Percentiles rank a stretch among this genome's conserved stretches.
Evolutionary conservation across 2,329 filamentous ascomycete genomes (phyloP).

Genomic region (Cercospora zeina): DNA sequence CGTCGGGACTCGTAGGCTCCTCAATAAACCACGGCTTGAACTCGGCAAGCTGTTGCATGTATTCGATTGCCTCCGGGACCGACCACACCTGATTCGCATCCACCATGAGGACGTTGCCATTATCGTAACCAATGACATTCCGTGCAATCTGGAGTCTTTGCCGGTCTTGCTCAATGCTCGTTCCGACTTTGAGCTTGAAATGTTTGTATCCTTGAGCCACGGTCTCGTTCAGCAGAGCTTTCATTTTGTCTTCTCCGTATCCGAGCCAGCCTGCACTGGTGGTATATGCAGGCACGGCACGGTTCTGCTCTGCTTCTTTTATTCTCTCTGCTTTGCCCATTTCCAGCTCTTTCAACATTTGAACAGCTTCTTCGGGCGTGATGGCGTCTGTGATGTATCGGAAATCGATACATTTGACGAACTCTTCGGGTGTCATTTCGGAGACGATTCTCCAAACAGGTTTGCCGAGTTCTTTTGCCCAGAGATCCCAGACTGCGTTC

Average conservation of each 20-base stretch:
- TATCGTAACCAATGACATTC: constrained; percentile 77
- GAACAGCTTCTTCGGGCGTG: constrained; percentile 78
- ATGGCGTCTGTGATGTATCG: constrained; percentile 93
- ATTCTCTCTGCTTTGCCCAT: constrained; percentile 69
- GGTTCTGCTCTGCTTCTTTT: constrained; percentile 68
- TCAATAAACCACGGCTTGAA: constrained; percentile 87
- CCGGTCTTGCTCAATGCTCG: constrained; percentile 69
- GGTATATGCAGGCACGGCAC: constrained; percentile 85
- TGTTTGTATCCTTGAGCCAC: constrained; percentile 74
- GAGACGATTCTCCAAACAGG: constrained; percentile 88
- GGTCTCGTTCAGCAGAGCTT: constrained; percentile 69
- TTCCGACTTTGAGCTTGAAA: constrained; percentile 90
- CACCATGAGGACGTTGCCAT: constrained; percentile 83
- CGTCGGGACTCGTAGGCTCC: constrained; percentile 87
- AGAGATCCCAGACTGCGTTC: constrained; percentile 93
- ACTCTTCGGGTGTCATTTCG: constrained; percentile 85
- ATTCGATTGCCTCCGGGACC: constrained; percentile 81
- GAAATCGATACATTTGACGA: constrained; percentile 88
- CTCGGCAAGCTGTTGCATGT: constrained; percentile 78
- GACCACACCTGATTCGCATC: constrained; percentile 92
- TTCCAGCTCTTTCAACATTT: constrained; percentile 66
- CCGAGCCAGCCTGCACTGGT: constrained; percentile 91
- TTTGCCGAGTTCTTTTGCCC: constrained; percentile 82
- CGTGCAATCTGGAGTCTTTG: constrained; percentile 71
- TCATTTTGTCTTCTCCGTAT: constrained; percentile 86